Percentiles rank a stretch among this genome's conserved stretches.
Conservation (phyloP, 1,284 basidiomycete species). For the Leccinum fallax region DNA sequence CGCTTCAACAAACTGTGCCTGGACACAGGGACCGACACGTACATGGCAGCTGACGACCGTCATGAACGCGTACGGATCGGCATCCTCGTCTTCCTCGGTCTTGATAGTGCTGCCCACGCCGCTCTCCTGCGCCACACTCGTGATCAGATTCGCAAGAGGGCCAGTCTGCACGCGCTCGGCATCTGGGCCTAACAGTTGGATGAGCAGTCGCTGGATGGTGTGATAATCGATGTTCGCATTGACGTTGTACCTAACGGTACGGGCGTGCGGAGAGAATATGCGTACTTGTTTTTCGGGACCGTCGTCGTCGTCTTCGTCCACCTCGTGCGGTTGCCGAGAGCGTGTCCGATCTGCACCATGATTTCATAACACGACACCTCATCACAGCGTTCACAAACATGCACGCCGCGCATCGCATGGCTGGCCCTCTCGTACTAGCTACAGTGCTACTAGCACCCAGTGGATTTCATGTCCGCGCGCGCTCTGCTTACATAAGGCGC, state of each 20-base stretch:
- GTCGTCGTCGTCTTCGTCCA: slow-evolving; percentile 12
- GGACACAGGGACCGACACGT: slow-evolving; percentile 36
- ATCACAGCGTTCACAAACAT: too few relatives aligned
- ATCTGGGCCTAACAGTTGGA: slow-evolving; percentile 82
- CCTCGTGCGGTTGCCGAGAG: slow-evolving; percentile 17
- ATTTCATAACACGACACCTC: too few relatives aligned
- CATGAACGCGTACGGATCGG: slow-evolving; percentile 83
- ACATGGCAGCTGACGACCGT: slow-evolving; percentile 81
- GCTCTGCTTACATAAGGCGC: slow-evolving; percentile 21
- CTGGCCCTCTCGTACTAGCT: too few relatives aligned
- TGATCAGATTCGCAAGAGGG: slow-evolving; percentile 77
- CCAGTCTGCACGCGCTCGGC: slow-evolving; percentile 70
- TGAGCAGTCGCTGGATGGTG: slow-evolving; percentile 79
- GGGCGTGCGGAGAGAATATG: too few relatives aligned
- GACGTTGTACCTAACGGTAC: slow-evolving; percentile 59
- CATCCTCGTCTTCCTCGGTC: slow-evolving; percentile 82
- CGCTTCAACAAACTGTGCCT: background rate
- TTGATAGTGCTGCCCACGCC: slow-evolving; percentile 88
- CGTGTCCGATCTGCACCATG: too few relatives aligned
- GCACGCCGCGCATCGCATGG: too few relatives aligned
- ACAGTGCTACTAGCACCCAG: too few relatives aligned
- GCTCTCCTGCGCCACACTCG: slow-evolving; percentile 59
- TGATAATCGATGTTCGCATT: slow-evolving; percentile 83
- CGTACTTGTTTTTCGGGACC: too few relatives aligned
- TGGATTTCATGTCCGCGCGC: too few relatives aligned